Conservation (phyloP, 176 grass and related monocot species). For the Oryza rufipogon region DNA sequence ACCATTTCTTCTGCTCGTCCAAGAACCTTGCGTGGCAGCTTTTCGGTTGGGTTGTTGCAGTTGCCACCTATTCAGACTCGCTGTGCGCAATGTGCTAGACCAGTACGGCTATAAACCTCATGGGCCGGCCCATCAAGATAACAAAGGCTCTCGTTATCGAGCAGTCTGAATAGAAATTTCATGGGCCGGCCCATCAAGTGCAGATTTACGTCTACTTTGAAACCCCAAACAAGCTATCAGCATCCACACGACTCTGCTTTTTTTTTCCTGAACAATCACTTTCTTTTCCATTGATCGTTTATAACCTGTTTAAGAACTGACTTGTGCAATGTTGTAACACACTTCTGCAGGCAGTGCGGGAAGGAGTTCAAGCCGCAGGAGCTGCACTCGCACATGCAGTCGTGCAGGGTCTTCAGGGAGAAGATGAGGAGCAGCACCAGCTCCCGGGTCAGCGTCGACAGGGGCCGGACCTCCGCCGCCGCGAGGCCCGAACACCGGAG, state of each 20-base stretch:
- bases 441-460: neutral
- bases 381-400: slow-evolving; percentile 70
- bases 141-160: too few species aligned
- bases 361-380: slow-evolving; percentile 67
- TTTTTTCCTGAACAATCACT: too few species aligned
- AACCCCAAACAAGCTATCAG: neutral
- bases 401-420: slow-evolving; percentile 58
- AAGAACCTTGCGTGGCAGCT: neutral
- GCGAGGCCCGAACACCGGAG: neutral
- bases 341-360: slow-evolving; percentile 56
- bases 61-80: neutral
- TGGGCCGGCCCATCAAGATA: too few species aligned
- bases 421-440: slow-evolving; percentile 37
- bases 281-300: neutral
- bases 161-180: neutral
- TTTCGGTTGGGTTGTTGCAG: neutral
- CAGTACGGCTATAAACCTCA: too few species aligned
- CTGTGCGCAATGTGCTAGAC: too few species aligned
- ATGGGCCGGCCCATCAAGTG: neutral
- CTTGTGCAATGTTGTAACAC: neutral
- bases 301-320: neutral
- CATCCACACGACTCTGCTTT: neutral
- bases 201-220: neutral
- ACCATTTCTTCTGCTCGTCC: slow-evolving; percentile 18
- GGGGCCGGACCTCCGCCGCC: neutral